Evolutionary conservation across 768 basidiomycete species (phyloP).

Genomic region (Phlegmacium glaucopus): DNA sequence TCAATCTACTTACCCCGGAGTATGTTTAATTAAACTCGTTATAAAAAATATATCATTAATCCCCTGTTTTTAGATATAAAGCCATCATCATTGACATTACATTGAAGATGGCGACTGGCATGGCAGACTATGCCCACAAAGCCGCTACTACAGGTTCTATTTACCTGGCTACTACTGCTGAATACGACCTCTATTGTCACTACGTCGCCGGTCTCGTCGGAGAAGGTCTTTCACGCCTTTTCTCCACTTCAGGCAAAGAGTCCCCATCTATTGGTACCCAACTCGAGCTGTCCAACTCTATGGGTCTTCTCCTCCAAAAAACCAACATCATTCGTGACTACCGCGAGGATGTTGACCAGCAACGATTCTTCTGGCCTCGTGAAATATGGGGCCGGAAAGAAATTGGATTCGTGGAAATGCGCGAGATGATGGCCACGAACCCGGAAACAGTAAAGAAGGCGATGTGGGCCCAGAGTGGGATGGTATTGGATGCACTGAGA

Average conservation of each 20-base stretch:
- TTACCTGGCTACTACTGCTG: slow-evolving; percentile 71
- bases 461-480: slow-evolving; percentile 79
- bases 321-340: slow-evolving; percentile 97
- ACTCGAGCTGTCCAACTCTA: slow-evolving; percentile 86
- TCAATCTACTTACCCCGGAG: slow-evolving; percentile 64
- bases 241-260: slow-evolving; percentile 84
- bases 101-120: slow-evolving; percentile 87
- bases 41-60: not conserved
- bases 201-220: slow-evolving; percentile 98
- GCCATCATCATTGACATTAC: slow-evolving; percentile 79
- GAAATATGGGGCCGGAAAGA: slow-evolving; percentile 76
- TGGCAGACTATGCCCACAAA: slow-evolving; percentile 93
- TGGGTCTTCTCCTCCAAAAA: slow-evolving; percentile 96
- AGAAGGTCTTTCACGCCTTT: slow-evolving; percentile 88
- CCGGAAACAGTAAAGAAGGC: slow-evolving; percentile 61
- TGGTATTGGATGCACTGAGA: slow-evolving; percentile 84
- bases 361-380: slow-evolving; percentile 90
- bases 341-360: slow-evolving; percentile 84
- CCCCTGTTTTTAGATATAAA: slow-evolving; percentile 49
- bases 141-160: slow-evolving; percentile 67
- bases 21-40: slow-evolving; percentile 29
- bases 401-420: slow-evolving; percentile 71
- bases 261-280: slow-evolving; percentile 68
- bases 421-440: slow-evolving; percentile 51
- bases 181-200: slow-evolving; percentile 98